A percentile compares a stretch with the other conserved stretches of the same genome.
phyloP scores from a whole-genome alignment of 225 moss, liverwort and hornwort species.

The Bryum argenteum region DNA sequence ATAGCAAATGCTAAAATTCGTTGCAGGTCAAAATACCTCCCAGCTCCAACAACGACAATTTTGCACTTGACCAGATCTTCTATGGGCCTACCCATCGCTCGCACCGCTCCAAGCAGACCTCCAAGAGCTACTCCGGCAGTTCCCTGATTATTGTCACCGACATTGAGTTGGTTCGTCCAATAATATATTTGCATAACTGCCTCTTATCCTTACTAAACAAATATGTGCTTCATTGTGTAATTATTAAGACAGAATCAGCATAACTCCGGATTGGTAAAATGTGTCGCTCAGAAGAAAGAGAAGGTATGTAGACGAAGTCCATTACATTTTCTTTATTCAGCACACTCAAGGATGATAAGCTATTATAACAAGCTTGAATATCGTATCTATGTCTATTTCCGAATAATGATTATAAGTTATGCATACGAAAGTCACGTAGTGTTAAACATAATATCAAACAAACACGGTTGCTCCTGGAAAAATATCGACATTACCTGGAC shows the following conservation, averaged over 20 bases:
- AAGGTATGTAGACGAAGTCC: not conserved
- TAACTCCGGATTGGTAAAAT: not conserved
- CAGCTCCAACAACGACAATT: slow-evolving; percentile 92
- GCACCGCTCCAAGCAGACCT: slow-evolving; percentile 94
- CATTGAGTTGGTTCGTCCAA: not conserved
- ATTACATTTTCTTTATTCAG: slow-evolving; percentile 6
- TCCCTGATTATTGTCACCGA: slow-evolving; percentile 48
- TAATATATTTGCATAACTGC: not conserved
- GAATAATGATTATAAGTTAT: slow-evolving; percentile 7
- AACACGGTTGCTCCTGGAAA: not conserved
- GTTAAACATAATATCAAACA: slow-evolving; percentile 4
- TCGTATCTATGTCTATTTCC: not conserved
- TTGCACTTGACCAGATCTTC: slow-evolving; percentile 84
- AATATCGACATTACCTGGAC: slow-evolving; percentile 62
- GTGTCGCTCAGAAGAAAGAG: not conserved
- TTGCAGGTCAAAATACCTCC: slow-evolving; percentile 56
- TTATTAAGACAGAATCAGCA: not conserved
- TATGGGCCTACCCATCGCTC: slow-evolving; percentile 90
- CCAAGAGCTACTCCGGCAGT: slow-evolving; percentile 97
- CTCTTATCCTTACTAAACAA: not conserved
- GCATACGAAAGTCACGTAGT: not conserved
- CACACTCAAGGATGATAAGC: slow-evolving; percentile 1
- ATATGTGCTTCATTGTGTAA: not conserved
- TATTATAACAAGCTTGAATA: slow-evolving; percentile 9
- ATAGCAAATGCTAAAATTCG: slow-evolving; percentile 14